Conservation (phyloP, 2,329 filamentous ascomycete genomes). For the Colletotrichum sublineola region DNA sequence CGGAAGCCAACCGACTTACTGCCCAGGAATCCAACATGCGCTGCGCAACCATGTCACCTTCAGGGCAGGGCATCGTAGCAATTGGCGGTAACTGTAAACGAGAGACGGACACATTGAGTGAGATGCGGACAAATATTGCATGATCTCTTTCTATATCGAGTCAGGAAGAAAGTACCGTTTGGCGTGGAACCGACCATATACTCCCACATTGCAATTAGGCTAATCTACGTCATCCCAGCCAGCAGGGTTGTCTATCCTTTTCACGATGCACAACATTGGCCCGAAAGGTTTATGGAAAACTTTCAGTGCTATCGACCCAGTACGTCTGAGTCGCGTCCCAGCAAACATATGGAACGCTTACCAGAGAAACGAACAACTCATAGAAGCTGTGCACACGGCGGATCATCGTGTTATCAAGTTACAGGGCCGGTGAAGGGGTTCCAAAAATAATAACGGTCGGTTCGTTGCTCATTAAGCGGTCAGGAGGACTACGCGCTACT, state of each 20-base stretch:
- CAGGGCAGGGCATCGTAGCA: too few species aligned
- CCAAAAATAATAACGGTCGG: background rate
- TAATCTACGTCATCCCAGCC: background rate
- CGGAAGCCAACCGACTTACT: too few species aligned
- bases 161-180: background rate
- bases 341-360: background rate
- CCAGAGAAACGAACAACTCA: background rate
- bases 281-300: background rate
- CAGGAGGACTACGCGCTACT: slow-evolving; percentile 24
- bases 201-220: too few species aligned
- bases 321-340: background rate
- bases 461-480: slow-evolving; percentile 30
- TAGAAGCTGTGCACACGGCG: too few species aligned
- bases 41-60: too few species aligned
- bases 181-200: background rate
- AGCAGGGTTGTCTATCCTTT: too few species aligned
- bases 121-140: background rate
- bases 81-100: too few species aligned
- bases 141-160: background rate
- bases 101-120: too few species aligned
- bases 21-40: too few species aligned
- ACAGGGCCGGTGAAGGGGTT: background rate
- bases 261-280: too few species aligned
- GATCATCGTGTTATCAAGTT: too few species aligned
- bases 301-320: background rate